phyloP scores from a whole-genome alignment of 1,284 basidiomycete species.

The Tylopilus sp. region DNA sequence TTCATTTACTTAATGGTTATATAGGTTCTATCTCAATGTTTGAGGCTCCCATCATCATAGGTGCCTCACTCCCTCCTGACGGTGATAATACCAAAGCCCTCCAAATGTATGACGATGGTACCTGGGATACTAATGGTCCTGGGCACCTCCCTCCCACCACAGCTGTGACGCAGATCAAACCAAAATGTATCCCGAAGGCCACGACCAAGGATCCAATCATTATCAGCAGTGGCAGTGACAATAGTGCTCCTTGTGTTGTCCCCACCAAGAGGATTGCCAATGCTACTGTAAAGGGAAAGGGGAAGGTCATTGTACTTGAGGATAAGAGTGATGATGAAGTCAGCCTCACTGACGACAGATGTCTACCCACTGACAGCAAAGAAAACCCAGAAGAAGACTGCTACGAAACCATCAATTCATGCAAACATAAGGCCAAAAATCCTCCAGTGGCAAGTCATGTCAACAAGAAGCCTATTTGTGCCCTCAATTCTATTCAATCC shows the following conservation, averaged over 20 bases:
- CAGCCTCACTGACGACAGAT: too few relatives aligned
- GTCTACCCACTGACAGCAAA: neutral
- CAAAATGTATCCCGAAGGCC: too few relatives aligned
- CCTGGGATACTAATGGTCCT: neutral
- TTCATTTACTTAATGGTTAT: neutral
- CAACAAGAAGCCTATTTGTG: neutral
- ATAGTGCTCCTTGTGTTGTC: neutral
- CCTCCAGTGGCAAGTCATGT: neutral
- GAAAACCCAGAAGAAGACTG: neutral
- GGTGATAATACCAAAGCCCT: neutral
- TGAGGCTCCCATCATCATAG: neutral
- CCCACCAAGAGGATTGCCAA: neutral
- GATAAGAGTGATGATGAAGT: neutral
- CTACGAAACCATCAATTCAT: neutral
- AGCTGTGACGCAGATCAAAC: neutral
- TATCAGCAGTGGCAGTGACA: neutral
- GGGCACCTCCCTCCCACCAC: neutral
- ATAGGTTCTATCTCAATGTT: neutral
- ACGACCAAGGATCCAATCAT: too few relatives aligned
- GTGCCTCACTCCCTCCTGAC: neutral
- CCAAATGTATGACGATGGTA: slow-evolving; percentile 6
- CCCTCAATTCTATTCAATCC: neutral
- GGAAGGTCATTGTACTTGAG: neutral
- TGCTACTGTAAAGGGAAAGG: neutral
- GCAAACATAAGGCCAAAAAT: slow-evolving; percentile 1